These are phyloP conservation scores for Hysterangium stoloniferum DNA, from an alignment of 768 basidiomycete species.

Conservation along the genomic window DNA sequence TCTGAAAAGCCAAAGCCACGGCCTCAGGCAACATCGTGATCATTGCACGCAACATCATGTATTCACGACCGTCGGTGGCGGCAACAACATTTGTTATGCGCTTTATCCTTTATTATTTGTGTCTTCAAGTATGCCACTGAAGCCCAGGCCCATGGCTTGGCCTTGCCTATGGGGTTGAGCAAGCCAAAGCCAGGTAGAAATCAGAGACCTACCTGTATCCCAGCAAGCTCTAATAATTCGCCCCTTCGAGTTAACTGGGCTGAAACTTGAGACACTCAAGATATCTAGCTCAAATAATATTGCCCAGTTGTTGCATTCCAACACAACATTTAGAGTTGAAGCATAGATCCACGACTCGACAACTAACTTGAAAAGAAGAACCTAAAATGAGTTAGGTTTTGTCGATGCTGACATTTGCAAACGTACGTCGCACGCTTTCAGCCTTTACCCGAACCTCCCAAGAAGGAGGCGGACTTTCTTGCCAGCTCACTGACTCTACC, in stretches of 20 bases:
- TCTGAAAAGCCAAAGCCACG: too few relatives aligned
- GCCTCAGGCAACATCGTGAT: too few relatives aligned
- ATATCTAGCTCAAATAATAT: constrained; percentile 39
- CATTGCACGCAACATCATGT: too few relatives aligned
- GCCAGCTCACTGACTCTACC: constrained; percentile 65
- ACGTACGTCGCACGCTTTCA: constrained; percentile 69
- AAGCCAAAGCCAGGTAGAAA: too few relatives aligned
- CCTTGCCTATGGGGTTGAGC: too few relatives aligned
- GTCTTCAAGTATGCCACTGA: too few relatives aligned
- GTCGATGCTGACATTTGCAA: too few relatives aligned
- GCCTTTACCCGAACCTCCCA: constrained; percentile 68
- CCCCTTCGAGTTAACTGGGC: constrained; percentile 78
- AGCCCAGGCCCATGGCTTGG: too few relatives aligned
- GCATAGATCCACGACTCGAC: constrained; percentile 93
- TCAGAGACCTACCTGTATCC: constrained; percentile 59
- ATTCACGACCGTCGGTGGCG: too few relatives aligned
- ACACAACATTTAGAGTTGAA: constrained; percentile 78
- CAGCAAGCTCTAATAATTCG: constrained; percentile 85
- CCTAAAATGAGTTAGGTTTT: constrained; percentile 30
- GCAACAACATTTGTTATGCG: too few relatives aligned
- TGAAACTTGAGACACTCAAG: constrained; percentile 41
- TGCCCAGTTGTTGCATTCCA: constrained; percentile 72
- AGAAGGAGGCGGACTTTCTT: constrained; percentile 62
- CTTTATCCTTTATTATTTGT: too few relatives aligned
- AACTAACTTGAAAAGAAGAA: constrained; percentile 57